Conservation (phyloP, 495 filamentous ascomycete species). For the Penicillium mononematosum region DNA sequence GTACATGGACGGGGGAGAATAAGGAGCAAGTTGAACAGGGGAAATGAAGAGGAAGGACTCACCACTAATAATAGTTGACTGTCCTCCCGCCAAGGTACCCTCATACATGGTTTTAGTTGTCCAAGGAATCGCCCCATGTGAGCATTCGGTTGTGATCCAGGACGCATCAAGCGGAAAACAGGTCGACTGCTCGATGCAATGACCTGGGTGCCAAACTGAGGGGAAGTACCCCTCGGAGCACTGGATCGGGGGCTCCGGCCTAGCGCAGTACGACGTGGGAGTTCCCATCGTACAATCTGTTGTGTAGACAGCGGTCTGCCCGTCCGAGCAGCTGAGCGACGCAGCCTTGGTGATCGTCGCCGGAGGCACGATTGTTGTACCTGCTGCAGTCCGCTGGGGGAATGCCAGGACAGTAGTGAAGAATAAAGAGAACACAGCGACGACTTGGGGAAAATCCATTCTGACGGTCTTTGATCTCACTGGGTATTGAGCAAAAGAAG, state of each 20-base stretch:
- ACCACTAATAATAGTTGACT: conserved; percentile 23
- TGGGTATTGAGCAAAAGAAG: neutral
- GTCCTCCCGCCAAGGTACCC: conserved; percentile 24
- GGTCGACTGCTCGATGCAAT: conserved; percentile 27
- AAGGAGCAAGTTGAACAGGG: neutral
- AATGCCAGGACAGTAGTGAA: conserved; percentile 8
- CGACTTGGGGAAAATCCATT: neutral
- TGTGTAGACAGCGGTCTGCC: conserved; percentile 28
- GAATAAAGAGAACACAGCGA: neutral
- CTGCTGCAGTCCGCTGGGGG: conserved; percentile 12
- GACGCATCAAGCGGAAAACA: conserved; percentile 26
- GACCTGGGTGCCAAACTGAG: conserved; percentile 31
- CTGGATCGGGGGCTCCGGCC: conserved; percentile 16
- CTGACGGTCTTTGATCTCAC: neutral
- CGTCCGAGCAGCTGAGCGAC: conserved; percentile 21
- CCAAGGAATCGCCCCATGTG: conserved; percentile 25
- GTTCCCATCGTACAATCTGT: conserved; percentile 32
- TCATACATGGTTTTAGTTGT: conserved; percentile 25
- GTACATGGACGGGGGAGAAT: neutral
- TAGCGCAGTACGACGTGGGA: conserved; percentile 24
- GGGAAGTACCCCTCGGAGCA: conserved; percentile 26
- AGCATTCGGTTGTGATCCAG: conserved; percentile 32
- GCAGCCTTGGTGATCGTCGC: conserved; percentile 4
- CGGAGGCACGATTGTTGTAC: neutral
- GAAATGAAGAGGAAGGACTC: neutral